These are phyloP conservation scores for Lactarius psammicola DNA, from an alignment of 768 basidiomycete species.

Conservation along the genomic window DNA sequence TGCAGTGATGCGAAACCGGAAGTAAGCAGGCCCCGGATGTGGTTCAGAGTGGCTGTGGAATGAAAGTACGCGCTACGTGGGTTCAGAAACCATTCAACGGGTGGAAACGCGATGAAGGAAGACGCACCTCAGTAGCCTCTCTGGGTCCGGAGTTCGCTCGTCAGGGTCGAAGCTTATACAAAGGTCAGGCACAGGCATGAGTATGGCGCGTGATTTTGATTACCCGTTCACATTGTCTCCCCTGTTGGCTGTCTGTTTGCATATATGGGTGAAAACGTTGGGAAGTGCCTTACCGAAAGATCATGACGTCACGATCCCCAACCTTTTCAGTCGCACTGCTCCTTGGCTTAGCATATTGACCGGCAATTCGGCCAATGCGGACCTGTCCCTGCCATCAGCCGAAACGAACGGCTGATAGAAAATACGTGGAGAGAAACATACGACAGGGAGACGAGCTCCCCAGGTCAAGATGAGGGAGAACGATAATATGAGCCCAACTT, in stretches of 20 bases:
- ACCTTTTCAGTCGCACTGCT: conserved; percentile 80
- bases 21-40: conserved; percentile 81
- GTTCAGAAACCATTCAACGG: not conserved
- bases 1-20: conserved; percentile 94
- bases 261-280: not conserved
- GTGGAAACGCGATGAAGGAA: not conserved
- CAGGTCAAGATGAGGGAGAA: conserved; percentile 94
- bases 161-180: conserved; percentile 58
- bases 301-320: conserved; percentile 71
- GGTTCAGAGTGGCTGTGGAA: conserved; percentile 90
- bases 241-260: conserved; percentile 41
- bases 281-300: conserved; percentile 64
- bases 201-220: conserved; percentile 28
- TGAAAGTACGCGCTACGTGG: conserved; percentile 86
- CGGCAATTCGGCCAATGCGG: conserved; percentile 88
- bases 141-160: conserved; percentile 87
- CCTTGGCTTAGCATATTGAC: conserved; percentile 94
- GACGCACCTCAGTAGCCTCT: conserved; percentile 73
- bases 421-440: conserved; percentile 39
- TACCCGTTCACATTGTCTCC: conserved; percentile 97
- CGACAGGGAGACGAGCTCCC: conserved; percentile 92
- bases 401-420: conserved; percentile 6
- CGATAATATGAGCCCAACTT: conserved; percentile 88
- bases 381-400: conserved; percentile 43
- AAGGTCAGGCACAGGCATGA: not conserved